These are phyloP conservation scores for Venturiaceae sp. DNA, from an alignment of 2,329 filamentous ascomycete species.

Conservation along the genomic window DNA sequence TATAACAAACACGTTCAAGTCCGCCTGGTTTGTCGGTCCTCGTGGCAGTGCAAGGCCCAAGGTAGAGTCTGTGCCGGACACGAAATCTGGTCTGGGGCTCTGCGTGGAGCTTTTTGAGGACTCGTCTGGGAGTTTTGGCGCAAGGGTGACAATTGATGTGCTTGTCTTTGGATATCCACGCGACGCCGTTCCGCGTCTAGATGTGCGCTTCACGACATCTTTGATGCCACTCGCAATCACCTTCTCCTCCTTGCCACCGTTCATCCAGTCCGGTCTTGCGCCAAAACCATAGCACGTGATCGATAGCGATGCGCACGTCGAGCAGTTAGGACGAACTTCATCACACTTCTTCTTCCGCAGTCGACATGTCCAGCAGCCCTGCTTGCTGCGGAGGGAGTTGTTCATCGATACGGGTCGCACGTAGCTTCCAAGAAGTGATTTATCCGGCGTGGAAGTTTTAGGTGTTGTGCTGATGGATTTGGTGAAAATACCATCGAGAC, in stretches of 20 bases:
- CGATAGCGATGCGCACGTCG: not conserved
- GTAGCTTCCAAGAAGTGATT: no score
- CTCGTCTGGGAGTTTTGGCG: not conserved
- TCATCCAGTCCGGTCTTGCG: not conserved
- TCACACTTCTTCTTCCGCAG: not conserved
- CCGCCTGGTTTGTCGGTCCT: no score
- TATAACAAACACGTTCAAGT: no score
- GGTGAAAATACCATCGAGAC: no score
- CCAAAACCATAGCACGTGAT: constrained; percentile 1
- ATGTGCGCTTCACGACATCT: not conserved
- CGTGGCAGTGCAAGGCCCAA: no score
- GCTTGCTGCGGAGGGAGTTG: not conserved
- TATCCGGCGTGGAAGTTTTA: no score
- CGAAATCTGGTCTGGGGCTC: no score
- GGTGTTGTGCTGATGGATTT: no score
- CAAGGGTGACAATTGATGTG: not conserved
- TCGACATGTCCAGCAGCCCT: constrained; percentile 2
- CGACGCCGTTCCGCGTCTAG: not conserved
- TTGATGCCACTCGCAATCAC: not conserved
- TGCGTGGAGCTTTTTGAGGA: not conserved
- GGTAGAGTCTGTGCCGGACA: no score
- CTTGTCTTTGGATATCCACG: not conserved
- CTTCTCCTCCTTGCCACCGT: not conserved
- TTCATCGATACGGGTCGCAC: not conserved
- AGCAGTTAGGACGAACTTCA: not conserved